Percentiles rank a stretch among this genome's conserved stretches.
These are phyloP conservation scores for Clathrospora elynae DNA, from an alignment of 2,329 filamentous ascomycete species.

Conservation along the genomic window DNA sequence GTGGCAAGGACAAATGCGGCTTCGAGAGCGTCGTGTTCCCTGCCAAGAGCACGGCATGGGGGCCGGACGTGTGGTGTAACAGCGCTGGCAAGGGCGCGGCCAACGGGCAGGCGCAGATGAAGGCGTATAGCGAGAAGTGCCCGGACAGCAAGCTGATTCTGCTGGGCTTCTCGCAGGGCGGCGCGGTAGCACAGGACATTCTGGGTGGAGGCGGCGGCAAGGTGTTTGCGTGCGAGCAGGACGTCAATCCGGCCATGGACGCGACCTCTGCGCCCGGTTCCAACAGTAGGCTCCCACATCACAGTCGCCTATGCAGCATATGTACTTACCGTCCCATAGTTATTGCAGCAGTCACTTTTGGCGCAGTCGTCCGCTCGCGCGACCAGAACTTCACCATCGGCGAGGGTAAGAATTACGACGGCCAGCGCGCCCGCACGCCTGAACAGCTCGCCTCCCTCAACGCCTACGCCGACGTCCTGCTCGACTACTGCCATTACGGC, in stretches of 20 bases:
- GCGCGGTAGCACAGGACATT: conserved; percentile 33
- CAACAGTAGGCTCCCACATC: conserved; percentile 20
- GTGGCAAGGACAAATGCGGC: conserved; percentile 24
- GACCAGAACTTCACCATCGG: conserved; percentile 35
- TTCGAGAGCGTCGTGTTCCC: conserved; percentile 38
- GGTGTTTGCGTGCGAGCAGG: conserved; percentile 32
- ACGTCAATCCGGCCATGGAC: conserved; percentile 28
- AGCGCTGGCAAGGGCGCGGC: conserved; percentile 29
- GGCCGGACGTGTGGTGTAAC: conserved; percentile 33
- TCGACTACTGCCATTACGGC: conserved; percentile 66
- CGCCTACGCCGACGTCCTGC: conserved; percentile 50
- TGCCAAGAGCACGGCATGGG: conserved; percentile 34
- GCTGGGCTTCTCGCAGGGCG: conserved; percentile 35
- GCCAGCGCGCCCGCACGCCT: conserved; percentile 26
- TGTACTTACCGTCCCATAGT: conserved; percentile 20
- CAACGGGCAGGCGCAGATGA: conserved; percentile 34
- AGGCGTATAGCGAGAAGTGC: conserved; percentile 32
- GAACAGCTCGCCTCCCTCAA: conserved; percentile 24
- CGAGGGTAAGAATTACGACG: conserved; percentile 28
- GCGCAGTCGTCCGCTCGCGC: conserved; percentile 29
- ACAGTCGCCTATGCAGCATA: neutral
- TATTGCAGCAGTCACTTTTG: conserved; percentile 34
- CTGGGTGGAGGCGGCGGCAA: conserved; percentile 37
- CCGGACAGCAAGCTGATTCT: conserved; percentile 36
- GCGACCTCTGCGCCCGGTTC: conserved; percentile 21